Evolutionary conservation across 2,329 filamentous ascomycete species (phyloP).

Genomic region (Cytospora paraplurivora): DNA sequence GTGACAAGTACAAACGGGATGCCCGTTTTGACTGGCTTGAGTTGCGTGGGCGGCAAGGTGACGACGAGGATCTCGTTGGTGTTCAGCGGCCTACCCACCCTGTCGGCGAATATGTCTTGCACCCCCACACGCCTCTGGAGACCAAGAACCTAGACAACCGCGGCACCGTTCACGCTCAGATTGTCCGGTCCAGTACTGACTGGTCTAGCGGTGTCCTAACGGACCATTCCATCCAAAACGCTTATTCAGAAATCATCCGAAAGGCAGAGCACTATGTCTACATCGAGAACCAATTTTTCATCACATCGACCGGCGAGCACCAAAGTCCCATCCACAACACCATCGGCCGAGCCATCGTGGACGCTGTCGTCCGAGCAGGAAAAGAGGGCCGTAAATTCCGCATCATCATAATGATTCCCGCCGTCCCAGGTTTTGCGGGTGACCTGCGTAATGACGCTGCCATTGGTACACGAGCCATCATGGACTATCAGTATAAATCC

Average conservation of each 20-base stretch:
- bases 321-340: conserved; percentile 85
- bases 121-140: conserved; percentile 71
- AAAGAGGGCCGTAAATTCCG: conserved; percentile 86
- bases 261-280: conserved; percentile 93
- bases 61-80: conserved; percentile 82
- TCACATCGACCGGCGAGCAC: conserved; percentile 87
- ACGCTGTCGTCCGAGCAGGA: conserved; percentile 78
- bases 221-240: conserved; percentile 85
- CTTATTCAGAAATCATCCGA: conserved; percentile 80
- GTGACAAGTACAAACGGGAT: conserved; percentile 96
- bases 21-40: conserved; percentile 81
- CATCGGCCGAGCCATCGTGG: conserved; percentile 86
- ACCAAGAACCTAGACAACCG: conserved; percentile 64
- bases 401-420: conserved; percentile 86
- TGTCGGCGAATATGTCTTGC: conserved; percentile 82
- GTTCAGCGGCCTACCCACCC: conserved; percentile 89
- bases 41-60: conserved; percentile 72
- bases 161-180: conserved; percentile 77
- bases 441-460: conserved; percentile 84
- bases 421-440: conserved; percentile 91
- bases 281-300: conserved; percentile 99
- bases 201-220: conserved; percentile 91
- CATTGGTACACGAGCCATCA: conserved; percentile 86
- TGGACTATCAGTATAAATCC: conserved; percentile 98
- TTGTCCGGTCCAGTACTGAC: conserved; percentile 87